Evolutionary conservation across 306 rosid genomes (phyloP), one percentile per base, ranked within the genome.

Genomic region (Vigna reflexopilosa): DNA sequence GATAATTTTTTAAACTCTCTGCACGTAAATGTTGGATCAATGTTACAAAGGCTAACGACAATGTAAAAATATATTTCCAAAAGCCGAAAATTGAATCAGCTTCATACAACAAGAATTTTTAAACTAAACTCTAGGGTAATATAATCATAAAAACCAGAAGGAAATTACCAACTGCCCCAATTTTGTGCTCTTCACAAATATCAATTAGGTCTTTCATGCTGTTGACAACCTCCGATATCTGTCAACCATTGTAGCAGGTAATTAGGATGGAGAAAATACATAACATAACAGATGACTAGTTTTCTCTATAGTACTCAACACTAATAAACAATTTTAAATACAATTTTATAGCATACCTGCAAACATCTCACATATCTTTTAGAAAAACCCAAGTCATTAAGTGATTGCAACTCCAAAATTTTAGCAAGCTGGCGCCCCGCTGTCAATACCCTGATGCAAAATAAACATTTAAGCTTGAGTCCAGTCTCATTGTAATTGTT

Each of bases 311-410:
- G 19, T 42, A 55, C 71, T 15, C 30, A 51, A 72, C 15, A 67
- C n/a, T 6, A 19, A 15, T 26, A 11, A 59, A 11, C 28, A 47
- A 61, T 4, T 19, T 17, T 42, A 72, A 63, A 0, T 13, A 58
- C 3, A 80, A 65, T 75, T 49, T 62, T 32, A 15, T 4, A 20
- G 44, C 67, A 77, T 86, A 93, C 98, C 98, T 93, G 98, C 90
- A 93, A 87, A 78, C 97, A 93, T 81, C 98, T 91, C 79, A 93
- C 98, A 72, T 91, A 91, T 91, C 98, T 86, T 87, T 93, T 93
- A 9, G 98, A 91, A 71, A 93, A 91, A 24, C 98, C 98, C 66
- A 93, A 86, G 71, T 93, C 98, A 83, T 93, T 93, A 65, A 93
- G 76, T 0, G 97, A 88, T 78, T 91, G 98, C 55, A 91, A 72